Conservation (phyloP, 2,329 filamentous ascomycete genomes). For the Fonsecaea erecta region DNA sequence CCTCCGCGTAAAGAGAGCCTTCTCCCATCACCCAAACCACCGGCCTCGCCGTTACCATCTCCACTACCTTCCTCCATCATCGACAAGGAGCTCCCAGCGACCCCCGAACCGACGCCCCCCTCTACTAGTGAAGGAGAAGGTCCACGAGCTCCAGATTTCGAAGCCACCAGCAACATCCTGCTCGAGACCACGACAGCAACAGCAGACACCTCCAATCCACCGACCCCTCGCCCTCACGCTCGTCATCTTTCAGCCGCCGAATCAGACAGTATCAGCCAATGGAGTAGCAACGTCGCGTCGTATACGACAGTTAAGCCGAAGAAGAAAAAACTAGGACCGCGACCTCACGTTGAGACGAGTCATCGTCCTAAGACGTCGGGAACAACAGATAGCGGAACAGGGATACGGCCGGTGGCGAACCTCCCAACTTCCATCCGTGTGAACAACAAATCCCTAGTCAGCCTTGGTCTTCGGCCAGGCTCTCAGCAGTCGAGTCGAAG, state of each 20-base stretch:
- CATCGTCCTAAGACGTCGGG: conserved; percentile 66
- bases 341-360: conserved; percentile 70
- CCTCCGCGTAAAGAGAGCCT: conserved; percentile 22
- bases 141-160: conserved; percentile 26
- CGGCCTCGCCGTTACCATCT: conserved; percentile 14
- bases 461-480: conserved; percentile 46
- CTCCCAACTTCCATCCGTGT: conserved; percentile 80
- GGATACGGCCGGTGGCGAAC: conserved; percentile 72
- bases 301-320: conserved; percentile 46
- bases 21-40: conserved; percentile 6
- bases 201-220: conserved; percentile 16
- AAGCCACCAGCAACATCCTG: conserved; percentile 28
- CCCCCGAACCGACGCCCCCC: conserved; percentile 30
- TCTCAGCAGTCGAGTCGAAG: conserved; percentile 53
- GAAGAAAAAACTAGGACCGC: conserved; percentile 86
- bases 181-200: conserved; percentile 22
- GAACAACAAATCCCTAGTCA: conserved; percentile 51
- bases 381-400: conserved; percentile 46
- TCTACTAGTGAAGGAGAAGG: conserved; percentile 29
- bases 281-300: conserved; percentile 51
- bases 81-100: conserved; percentile 28
- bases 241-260: conserved; percentile 52
- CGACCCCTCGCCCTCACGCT: conserved; percentile 32
- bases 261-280: conserved; percentile 47
- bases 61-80: conserved; percentile 4